Evolutionary conservation across 208 protist genomes (phyloP).

Genomic region (Kentomonas sorsogonicus): DNA sequence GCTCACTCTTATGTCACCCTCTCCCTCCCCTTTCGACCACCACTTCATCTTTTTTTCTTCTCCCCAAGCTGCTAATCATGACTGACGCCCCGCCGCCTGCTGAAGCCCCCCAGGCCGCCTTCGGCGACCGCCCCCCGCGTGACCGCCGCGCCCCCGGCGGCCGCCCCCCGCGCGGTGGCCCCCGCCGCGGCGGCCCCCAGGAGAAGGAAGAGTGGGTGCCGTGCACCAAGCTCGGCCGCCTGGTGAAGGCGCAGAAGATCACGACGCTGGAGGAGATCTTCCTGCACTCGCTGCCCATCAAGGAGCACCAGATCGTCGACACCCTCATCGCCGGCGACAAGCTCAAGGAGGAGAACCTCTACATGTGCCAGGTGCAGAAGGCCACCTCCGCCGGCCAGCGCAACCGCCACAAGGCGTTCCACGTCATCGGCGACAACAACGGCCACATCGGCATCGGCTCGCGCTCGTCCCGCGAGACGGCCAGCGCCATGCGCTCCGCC

Average conservation of each 20-base stretch:
- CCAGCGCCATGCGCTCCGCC: slow-evolving; percentile 98
- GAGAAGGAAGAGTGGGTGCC: slow-evolving; percentile 96
- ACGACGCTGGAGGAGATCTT: slow-evolving; percentile 98
- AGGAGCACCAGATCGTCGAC: slow-evolving; percentile 99
- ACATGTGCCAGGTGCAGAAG: slow-evolving; percentile 99
- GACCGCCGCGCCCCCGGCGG: slow-evolving; percentile 54
- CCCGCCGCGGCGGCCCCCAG: slow-evolving; percentile 43
- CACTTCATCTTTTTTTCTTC: slow-evolving; percentile 7
- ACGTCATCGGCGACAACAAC: slow-evolving; percentile 98
- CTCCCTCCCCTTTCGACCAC: slow-evolving; percentile 1
- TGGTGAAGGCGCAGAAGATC: slow-evolving; percentile 97
- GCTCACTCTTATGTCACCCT: slow-evolving; percentile 3
- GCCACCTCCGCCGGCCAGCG: slow-evolving; percentile 99
- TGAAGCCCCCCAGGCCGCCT: slow-evolving; percentile 35
- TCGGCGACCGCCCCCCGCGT: slow-evolving; percentile 46
- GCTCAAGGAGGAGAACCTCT: slow-evolving; percentile 95
- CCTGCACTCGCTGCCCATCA: slow-evolving; percentile 99
- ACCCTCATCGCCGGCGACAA: slow-evolving; percentile 90
- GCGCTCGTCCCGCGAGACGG: slow-evolving; percentile 99
- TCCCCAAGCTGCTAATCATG: slow-evolving; percentile 39
- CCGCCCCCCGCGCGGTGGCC: slow-evolving; percentile 33
- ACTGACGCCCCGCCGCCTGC: slow-evolving; percentile 56
- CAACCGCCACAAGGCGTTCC: slow-evolving; percentile 99
- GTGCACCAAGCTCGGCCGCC: slow-evolving; percentile 98
- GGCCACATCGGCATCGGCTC: slow-evolving; percentile 99